phyloP scores from a whole-genome alignment of 306 rosid species.

The Dryas octopetala region DNA sequence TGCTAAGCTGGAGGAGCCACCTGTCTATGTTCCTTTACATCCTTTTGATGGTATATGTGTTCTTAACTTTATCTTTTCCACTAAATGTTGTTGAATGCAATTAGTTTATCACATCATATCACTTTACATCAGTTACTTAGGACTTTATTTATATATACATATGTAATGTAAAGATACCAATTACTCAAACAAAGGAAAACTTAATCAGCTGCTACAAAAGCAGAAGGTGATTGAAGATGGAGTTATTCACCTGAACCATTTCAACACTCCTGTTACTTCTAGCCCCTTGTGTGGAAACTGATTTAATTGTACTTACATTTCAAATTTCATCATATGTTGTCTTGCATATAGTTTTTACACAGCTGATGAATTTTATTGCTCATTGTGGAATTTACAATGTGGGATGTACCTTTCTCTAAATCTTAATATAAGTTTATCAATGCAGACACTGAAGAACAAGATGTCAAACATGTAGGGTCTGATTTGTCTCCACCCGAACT shows the following conservation, averaged over 20 bases:
- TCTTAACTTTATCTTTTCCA: constrained; percentile 5
- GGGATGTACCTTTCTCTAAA: neutral
- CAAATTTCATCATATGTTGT: neutral
- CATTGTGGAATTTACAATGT: neutral
- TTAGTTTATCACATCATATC: neutral
- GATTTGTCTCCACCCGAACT: constrained; percentile 54
- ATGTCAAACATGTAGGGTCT: constrained; percentile 53
- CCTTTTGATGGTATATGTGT: constrained; percentile 58
- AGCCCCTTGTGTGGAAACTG: neutral
- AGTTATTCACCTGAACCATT: neutral
- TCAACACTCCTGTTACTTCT: neutral
- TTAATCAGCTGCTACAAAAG: neutral
- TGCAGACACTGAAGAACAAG: constrained; percentile 53
- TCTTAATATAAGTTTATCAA: constrained; percentile 9
- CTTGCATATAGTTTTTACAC: neutral
- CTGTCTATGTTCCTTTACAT: constrained; percentile 71
- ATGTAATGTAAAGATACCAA: neutral
- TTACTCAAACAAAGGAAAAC: neutral
- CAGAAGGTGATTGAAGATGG: neutral
- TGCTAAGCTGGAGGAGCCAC: constrained; percentile 72
- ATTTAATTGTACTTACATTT: neutral
- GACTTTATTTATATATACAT: neutral
- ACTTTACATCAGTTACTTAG: neutral
- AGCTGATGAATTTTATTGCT: neutral
- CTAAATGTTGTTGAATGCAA: neutral